Evolutionary conservation across 257 asterid genomes (phyloP), one percentile per base, ranked within the genome.

Genomic region (Penstemon newberryi): DNA sequence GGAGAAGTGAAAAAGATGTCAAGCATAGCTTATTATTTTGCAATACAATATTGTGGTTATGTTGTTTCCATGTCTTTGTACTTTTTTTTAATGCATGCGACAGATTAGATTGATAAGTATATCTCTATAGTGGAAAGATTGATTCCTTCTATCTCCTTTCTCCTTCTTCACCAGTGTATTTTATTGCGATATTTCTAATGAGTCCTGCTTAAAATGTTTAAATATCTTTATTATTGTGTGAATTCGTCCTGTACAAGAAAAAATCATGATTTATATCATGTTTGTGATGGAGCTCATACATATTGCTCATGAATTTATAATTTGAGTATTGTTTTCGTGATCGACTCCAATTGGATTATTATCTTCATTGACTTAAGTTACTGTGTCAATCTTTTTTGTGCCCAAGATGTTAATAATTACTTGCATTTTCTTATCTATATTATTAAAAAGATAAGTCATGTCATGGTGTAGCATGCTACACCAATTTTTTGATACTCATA

Each of bases 221-320:
- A 11, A 69, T 19, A 36, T 49, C 25, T 57, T n/a, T 19, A 18
- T 63, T 40, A n/a, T 41, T 51, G 36, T 4, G 39, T 50, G 67
- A 69, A 33, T 63, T 36, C 52, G 18, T 15, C 0, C 18, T 15
- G 18, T 15, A 15, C 18, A 15, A 15, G 18, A 15, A 15, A 15
- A 15, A 15, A 15, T 71, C 76, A 46, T 45, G 37, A 13, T 65
- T 1, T 47, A 47, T 47, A n/a, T 47, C 13, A 47, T 11, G 53
- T 47, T 7, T 7, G 53, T 47, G 15, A 47, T 1, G 6, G 15
- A 9, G 12, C 12, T 47, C 2, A 15, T 47, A 47, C 53, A 9
- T 8, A 3, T 9, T 47, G 12, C 15, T 36, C 13, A 25, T 56
- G n/a, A 3, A 36, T 36, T 56, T 25, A 6, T 7, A 56, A 7